Base-by-base conservation (phyloP, 441 rosid genomes). In the Arabidopsis lyrata region DNA sequence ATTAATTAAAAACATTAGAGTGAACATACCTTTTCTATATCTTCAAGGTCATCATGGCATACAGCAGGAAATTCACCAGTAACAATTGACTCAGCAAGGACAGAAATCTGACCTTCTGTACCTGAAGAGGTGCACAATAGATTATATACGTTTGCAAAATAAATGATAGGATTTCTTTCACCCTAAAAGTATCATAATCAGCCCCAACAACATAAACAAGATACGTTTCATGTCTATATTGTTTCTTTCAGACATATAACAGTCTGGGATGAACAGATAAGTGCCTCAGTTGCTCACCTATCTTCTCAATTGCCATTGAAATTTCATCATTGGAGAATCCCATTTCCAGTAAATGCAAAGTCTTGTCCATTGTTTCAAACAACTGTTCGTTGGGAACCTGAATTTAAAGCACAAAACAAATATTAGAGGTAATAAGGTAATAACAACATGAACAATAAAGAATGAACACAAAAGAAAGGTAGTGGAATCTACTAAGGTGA, bases 241-340 rank as follows among this genome's bases (percentile, higher is more conserved):
- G 61, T 52, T 61, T 58, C 38, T 41, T 27, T 42, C 70, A 53
- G 16, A 53, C 54, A 48, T 64, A 76, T 63, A 47, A 34, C 14
- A 56, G 8, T 5, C 15, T 4, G 47, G 38, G 27, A 61, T 70
- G 63, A 63, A 44, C 54, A 29, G 6, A 34, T 54, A 73, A 81
- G 35, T 66, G 62, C 8, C 18, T 38, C 69, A 66, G 63, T 35
- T 66, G 76, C 95, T 76, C 63, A 92, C 99, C 97, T 54, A 84
- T 81, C 77, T 83, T 91, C 73, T 95, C 99, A 66, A 95, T 82
- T 31, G 95, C 99, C 73, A 83, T 66, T 74, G 99, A 95, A 66
- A 93, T 79, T 78, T 95, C 92, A 78, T 84, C 80, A 77, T 88
- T 94, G 52, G 97, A 81, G 88, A 93, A 95, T 73, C 99, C 99